Conservation (phyloP, 306 rosid species). For the Rubus idaeus region DNA sequence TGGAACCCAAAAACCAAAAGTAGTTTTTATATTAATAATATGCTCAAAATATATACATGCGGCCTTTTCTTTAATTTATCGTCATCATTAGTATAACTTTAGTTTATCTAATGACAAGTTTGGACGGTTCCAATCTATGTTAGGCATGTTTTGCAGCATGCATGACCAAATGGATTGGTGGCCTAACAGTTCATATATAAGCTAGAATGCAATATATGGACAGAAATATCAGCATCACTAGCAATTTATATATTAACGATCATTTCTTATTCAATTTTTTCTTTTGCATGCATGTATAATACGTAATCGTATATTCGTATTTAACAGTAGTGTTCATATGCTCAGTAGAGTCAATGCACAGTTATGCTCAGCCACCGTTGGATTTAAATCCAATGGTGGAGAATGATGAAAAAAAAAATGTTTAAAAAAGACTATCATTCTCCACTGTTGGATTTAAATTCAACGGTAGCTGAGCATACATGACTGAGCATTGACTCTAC, state of each 20-base stretch:
- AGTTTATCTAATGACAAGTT: constrained; percentile 8
- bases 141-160: constrained; percentile 5
- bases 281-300: background rate
- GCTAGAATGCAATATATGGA: constrained; percentile 5
- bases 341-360: too few species aligned
- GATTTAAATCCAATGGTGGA: too few species aligned
- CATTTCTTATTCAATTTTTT: background rate
- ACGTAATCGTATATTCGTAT: background rate
- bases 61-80: background rate
- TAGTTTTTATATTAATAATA: background rate
- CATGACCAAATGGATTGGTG: constrained; percentile 34
- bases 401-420: too few species aligned
- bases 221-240: background rate
- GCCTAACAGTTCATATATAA: constrained; percentile 26
- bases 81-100: constrained; percentile 11
- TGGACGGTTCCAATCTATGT: constrained; percentile 53
- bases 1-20: constrained; percentile 19
- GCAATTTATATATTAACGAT: too few species aligned
- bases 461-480: too few species aligned
- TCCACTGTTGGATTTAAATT: too few species aligned
- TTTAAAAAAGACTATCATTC: too few species aligned
- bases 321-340: too few species aligned
- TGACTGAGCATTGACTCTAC: too few species aligned
- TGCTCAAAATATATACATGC: background rate
- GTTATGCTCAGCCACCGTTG: too few species aligned